Evolutionary conservation across 306 rosid genomes (phyloP).

Genomic region (Vigna nakashimae): DNA sequence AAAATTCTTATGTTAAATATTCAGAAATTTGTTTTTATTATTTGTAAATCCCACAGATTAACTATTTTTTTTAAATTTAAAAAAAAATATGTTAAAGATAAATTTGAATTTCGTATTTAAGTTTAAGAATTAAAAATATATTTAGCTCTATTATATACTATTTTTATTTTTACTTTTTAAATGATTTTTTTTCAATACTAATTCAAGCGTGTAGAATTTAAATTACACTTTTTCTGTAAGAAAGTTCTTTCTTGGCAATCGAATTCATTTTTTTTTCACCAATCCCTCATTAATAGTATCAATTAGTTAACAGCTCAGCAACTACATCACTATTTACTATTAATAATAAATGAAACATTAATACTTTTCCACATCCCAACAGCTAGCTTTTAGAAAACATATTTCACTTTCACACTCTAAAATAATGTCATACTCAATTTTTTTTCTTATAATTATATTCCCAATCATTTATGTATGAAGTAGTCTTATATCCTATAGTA

Average conservation of each 20-base stretch:
- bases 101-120: too few species aligned
- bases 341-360: slow-evolving; percentile 23
- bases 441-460: not conserved
- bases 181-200: too few species aligned
- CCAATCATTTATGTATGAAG: not conserved
- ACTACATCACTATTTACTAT: slow-evolving; percentile 15
- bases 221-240: not conserved
- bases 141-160: too few species aligned
- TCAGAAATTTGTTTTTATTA: too few species aligned
- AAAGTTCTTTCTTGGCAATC: too few species aligned
- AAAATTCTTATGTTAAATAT: too few species aligned
- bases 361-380: slow-evolving; percentile 25
- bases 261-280: not conserved
- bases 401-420: slow-evolving; percentile 12
- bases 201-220: not conserved
- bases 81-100: too few species aligned
- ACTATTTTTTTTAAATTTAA: too few species aligned
- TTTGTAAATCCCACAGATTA: too few species aligned
- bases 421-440: not conserved
- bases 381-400: not conserved
- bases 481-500: not conserved
- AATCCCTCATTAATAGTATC: slow-evolving; percentile 7
- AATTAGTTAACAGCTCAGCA: not conserved
- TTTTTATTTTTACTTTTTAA: too few species aligned
- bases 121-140: too few species aligned